Evolutionary conservation across 164 flowering plant genomes (phyloP).

Genomic region (Chloranthus sessilifolius): DNA sequence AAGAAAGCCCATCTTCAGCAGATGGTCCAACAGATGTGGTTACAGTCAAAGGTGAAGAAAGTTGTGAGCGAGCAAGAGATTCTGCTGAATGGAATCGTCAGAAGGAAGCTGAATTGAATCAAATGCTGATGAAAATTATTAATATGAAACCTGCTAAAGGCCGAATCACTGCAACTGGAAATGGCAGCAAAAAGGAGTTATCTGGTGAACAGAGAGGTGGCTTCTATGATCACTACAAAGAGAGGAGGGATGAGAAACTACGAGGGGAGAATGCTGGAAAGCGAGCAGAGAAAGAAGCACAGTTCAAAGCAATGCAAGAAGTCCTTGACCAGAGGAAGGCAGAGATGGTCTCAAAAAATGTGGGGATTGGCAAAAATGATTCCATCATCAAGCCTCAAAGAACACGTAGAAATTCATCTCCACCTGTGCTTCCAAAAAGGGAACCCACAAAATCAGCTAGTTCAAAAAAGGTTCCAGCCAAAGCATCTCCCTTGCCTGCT

Average conservation of each 20-base stretch:
- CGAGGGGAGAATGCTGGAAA: slow-evolving; percentile 50
- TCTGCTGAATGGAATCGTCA: slow-evolving; percentile 69
- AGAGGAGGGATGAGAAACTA: slow-evolving; percentile 66
- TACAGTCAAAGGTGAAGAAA: slow-evolving; percentile 25
- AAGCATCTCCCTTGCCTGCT: slow-evolving; percentile 52
- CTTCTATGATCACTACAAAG: slow-evolving; percentile 52
- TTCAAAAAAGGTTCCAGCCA: slow-evolving; percentile 41
- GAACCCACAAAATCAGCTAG: slow-evolving; percentile 44
- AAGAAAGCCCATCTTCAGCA: slow-evolving; percentile 3
- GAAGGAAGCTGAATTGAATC: slow-evolving; percentile 75
- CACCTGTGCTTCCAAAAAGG: slow-evolving; percentile 35
- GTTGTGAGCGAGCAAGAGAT: slow-evolving; percentile 22
- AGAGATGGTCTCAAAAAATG: slow-evolving; percentile 33
- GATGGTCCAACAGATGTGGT: slow-evolving; percentile 18
- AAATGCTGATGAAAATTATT: slow-evolving; percentile 59
- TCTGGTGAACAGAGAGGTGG: slow-evolving; percentile 45
- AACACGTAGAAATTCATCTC: slow-evolving; percentile 28
- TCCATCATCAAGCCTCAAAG: slow-evolving; percentile 29
- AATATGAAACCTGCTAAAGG: slow-evolving; percentile 39
- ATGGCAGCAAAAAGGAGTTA: slow-evolving; percentile 27
- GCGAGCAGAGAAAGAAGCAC: slow-evolving; percentile 52
- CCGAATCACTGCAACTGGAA: slow-evolving; percentile 16
- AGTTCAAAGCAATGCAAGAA: slow-evolving; percentile 43
- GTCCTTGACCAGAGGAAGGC: slow-evolving; percentile 47
- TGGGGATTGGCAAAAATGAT: slow-evolving; percentile 25